Percentiles rank a stretch among this genome's conserved stretches.
Conservation (phyloP, 768 basidiomycete species). For the Pleurotus tuber-regium region DNA sequence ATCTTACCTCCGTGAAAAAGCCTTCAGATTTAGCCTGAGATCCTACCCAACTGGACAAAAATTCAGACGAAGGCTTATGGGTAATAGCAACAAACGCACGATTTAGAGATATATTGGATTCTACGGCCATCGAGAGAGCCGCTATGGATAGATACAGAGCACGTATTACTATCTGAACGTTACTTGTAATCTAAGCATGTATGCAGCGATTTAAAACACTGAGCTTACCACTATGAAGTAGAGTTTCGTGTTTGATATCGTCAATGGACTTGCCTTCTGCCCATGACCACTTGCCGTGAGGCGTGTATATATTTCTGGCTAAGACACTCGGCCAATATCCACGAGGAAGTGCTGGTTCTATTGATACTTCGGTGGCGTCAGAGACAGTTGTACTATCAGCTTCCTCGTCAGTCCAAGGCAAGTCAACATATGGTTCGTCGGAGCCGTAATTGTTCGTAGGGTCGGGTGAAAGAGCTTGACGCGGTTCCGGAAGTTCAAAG, state of each 20-base stretch:
- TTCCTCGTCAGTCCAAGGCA: background rate
- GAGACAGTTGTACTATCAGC: background rate
- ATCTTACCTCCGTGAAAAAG: slow-evolving; percentile 1
- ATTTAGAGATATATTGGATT: slow-evolving; percentile 12
- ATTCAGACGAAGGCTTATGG: background rate
- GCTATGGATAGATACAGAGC: slow-evolving; percentile 9
- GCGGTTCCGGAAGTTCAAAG: slow-evolving; percentile 4
- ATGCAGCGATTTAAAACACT: background rate
- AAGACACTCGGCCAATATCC: slow-evolving; percentile 7
- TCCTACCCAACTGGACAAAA: slow-evolving; percentile 7
- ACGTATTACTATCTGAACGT: slow-evolving; percentile 11
- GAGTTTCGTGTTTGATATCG: background rate
- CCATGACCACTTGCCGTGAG: slow-evolving; percentile 15
- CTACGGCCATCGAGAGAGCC: slow-evolving; percentile 10
- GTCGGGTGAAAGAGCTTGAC: background rate
- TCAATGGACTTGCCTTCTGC: slow-evolving; percentile 10
- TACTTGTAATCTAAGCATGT: background rate
- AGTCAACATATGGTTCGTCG: background rate
- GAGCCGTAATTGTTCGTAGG: background rate
- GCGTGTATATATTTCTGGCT: slow-evolving; percentile 9
- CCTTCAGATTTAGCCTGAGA: background rate
- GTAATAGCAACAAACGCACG: slow-evolving; percentile 8
- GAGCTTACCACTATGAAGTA: slow-evolving; percentile 6
- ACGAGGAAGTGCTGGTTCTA: slow-evolving; percentile 1
- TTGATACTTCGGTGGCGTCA: background rate